Base-by-base conservation (phyloP, 2,329 filamentous ascomycete genomes). In the Diaporthe vexans region DNA sequence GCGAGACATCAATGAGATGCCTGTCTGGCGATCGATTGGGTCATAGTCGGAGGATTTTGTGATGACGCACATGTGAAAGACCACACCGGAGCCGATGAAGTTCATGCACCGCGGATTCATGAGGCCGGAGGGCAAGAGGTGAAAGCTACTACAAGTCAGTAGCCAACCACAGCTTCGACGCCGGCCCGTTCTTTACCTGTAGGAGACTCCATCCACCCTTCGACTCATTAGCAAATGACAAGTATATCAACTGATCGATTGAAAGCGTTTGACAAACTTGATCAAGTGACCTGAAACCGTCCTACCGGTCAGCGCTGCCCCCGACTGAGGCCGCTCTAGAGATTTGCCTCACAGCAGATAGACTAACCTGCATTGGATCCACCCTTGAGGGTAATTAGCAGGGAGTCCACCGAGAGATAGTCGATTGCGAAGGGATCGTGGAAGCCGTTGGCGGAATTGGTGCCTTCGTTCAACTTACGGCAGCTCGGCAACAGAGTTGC, bases 41-140 rank as follows among this genome's bases (percentile, higher is more conserved):
- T 58, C 33, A 58, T 58, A 15, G 33, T 37, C 56, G 21, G 33
- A 58, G 56, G 33, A 37, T 58, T 37, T 58, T 58, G 56, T 58
- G 56, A 58, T 58, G 56, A 58, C 56, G 56, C 33, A 58, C 56
- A 93, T 87, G 82, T 94, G 90, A 77, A 94, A 91, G 75, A 94
- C 90, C 52, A 90, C 88, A 61, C 87, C 92, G 68, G 91, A 92
- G 74, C 93, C 94, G 81, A 95, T 93, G 74, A 95, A 85, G 84
- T 95, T 95, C 79, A 91, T 87, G 82, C 90, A 94, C 56, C 85
- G 85, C 13, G 93, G 92, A 81, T 93, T 94, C 77, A 95, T 87
- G 76, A 95, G 88, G 75, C 94, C 94, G 73, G 91, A 93, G 37
- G 91, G 89, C 69, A 92, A 84, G 75, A 93, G 88, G 81, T 92